phyloP scores from a whole-genome alignment of 1,284 basidiomycete genomes.

The Cryptococcus hybrid region DNA sequence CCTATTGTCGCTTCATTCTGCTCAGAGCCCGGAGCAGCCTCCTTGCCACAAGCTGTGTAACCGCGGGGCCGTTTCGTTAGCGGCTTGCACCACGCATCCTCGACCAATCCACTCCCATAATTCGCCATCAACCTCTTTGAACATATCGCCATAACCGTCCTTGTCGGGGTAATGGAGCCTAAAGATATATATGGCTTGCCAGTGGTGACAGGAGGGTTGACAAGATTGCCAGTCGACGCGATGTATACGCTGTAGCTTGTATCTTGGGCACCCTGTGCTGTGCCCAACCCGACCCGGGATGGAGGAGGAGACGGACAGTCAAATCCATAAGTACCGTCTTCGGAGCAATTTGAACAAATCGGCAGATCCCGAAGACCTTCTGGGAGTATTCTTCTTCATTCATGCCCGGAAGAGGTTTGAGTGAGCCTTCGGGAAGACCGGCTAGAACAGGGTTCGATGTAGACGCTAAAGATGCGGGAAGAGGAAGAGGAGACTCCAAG shows the following conservation, averaged over 20 bases:
- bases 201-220: slow-evolving; percentile 46
- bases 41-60: background rate
- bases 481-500: slow-evolving; percentile 47
- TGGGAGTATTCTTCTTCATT: slow-evolving; percentile 45
- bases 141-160: slow-evolving; percentile 51
- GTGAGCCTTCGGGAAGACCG: slow-evolving; percentile 1
- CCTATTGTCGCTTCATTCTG: slow-evolving; percentile 19
- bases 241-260: slow-evolving; percentile 39
- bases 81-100: slow-evolving; percentile 46
- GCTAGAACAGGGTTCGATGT: slow-evolving; percentile 25
- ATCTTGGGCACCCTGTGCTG: background rate
- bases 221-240: slow-evolving; percentile 46
- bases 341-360: slow-evolving; percentile 50
- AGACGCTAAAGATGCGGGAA: slow-evolving; percentile 28
- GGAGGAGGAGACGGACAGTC: slow-evolving; percentile 44
- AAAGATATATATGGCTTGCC: slow-evolving; percentile 37
- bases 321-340: slow-evolving; percentile 48
- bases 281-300: slow-evolving; percentile 18
- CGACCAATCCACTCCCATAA: slow-evolving; percentile 52
- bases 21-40: background rate
- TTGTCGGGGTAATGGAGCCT: slow-evolving; percentile 41
- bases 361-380: slow-evolving; percentile 51
- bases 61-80: background rate
- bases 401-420: slow-evolving; percentile 31
- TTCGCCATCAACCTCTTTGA: slow-evolving; percentile 48